These are phyloP conservation scores for Claviceps sorghi DNA, from an alignment of 2,329 filamentous ascomycete genomes.

Conservation along the genomic window DNA sequence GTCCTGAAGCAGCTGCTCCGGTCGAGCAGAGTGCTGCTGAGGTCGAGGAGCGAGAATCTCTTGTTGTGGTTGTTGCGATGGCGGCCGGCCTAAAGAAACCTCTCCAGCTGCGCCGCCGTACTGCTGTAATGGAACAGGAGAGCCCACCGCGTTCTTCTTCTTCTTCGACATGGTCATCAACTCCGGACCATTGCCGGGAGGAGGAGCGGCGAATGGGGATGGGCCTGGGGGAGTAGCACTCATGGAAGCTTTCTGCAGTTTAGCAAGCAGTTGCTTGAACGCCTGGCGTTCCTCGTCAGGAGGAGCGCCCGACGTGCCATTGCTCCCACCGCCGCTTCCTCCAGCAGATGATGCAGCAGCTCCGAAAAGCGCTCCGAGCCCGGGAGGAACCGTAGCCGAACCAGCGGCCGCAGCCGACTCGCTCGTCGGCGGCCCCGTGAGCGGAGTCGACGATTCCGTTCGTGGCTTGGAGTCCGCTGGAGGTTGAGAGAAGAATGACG, in stretches of 20 bases:
- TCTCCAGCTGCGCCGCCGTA: slow-evolving; percentile 32
- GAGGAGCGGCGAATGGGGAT: slow-evolving; percentile 29
- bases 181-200: slow-evolving; percentile 15
- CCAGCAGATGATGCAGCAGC: background rate
- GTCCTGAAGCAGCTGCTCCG: slow-evolving; percentile 47
- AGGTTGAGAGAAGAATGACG: slow-evolving; percentile 51
- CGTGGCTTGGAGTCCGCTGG: slow-evolving; percentile 37
- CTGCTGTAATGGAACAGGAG: slow-evolving; percentile 34
- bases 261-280: slow-evolving; percentile 68
- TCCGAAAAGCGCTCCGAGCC: slow-evolving; percentile 4
- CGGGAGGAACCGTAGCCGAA: slow-evolving; percentile 2
- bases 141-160: slow-evolving; percentile 25
- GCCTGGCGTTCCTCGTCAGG: slow-evolving; percentile 66
- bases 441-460: slow-evolving; percentile 33
- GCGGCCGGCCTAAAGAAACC: slow-evolving; percentile 26
- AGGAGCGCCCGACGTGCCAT: slow-evolving; percentile 8
- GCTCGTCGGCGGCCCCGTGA: slow-evolving; percentile 16
- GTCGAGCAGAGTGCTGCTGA: slow-evolving; percentile 35
- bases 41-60: slow-evolving; percentile 39
- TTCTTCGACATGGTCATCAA: background rate
- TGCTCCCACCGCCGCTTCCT: background rate
- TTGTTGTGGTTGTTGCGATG: slow-evolving; percentile 25
- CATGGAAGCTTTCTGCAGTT: slow-evolving; percentile 51
- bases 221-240: slow-evolving; percentile 30
- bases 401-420: slow-evolving; percentile 3